These are phyloP conservation scores for Ceraceosorus guamensis DNA, from an alignment of 1,284 basidiomycete species.

Conservation along the genomic window DNA sequence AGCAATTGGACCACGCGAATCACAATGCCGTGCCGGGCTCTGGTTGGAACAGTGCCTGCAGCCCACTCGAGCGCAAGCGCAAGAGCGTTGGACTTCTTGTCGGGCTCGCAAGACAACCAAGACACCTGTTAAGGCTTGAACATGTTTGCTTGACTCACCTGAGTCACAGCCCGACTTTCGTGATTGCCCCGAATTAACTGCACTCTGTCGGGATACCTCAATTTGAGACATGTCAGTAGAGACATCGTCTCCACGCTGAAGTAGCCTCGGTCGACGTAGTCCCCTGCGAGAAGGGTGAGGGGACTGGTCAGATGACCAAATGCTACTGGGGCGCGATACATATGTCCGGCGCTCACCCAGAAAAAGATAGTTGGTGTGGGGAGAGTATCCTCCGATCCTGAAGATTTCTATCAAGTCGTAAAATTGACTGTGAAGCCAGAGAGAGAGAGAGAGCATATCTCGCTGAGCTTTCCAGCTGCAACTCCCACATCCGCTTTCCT, in stretches of 20 bases:
- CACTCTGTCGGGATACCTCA: constrained; percentile 92
- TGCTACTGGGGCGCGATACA: neutral
- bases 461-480: neutral
- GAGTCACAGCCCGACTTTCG: constrained; percentile 94
- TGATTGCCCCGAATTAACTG: constrained; percentile 97
- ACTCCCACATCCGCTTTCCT: neutral
- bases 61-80: neutral
- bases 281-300: constrained; percentile 56
- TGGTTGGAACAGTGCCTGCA: neutral
- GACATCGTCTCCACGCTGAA: constrained; percentile 99
- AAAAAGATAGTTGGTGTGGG: constrained; percentile 86
- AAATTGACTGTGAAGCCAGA: constrained; percentile 67
- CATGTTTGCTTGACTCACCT: constrained; percentile 57
- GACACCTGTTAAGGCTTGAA: neutral
- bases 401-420: constrained; percentile 99
- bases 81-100: too few relatives aligned
- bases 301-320: neutral
- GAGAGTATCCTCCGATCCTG: constrained; percentile 91
- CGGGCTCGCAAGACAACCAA: too few relatives aligned
- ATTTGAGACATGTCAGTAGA: constrained; percentile 88
- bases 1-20: too few relatives aligned
- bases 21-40: too few relatives aligned
- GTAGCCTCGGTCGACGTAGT: constrained; percentile 94
- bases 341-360: constrained; percentile 12
- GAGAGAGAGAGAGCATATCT: neutral